Percentiles rank a stretch among this genome's conserved stretches.
Conservation (phyloP, 805 yeast species). For the Metschnikowia similis region DNA sequence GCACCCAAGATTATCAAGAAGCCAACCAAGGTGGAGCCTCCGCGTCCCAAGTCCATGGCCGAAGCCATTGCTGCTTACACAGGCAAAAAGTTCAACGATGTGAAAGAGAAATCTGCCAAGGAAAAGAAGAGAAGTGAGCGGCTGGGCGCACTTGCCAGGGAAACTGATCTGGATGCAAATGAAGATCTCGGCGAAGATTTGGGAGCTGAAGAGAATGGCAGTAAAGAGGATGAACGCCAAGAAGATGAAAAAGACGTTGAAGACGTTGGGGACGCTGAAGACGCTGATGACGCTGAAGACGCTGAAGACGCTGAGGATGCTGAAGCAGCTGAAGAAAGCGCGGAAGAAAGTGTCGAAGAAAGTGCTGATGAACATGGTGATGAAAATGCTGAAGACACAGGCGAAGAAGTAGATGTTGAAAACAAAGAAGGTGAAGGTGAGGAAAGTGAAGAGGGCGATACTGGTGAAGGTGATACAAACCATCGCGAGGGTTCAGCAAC, state of each 20-base stretch:
- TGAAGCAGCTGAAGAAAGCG: not conserved
- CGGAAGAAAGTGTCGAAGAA: too few species aligned
- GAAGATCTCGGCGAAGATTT: not conserved
- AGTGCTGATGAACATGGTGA: not conserved
- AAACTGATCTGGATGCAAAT: not conserved
- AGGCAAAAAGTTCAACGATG: slow-evolving; percentile 49
- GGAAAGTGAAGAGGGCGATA: too few species aligned
- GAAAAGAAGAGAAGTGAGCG: slow-evolving; percentile 23
- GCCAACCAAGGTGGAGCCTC: slow-evolving; percentile 8
- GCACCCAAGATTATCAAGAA: slow-evolving; percentile 2
- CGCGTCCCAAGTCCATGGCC: slow-evolving; percentile 42
- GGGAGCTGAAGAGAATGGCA: not conserved
- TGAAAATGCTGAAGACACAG: not conserved
- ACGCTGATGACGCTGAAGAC: too few species aligned
- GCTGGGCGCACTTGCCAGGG: not conserved
- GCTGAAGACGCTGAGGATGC: not conserved
- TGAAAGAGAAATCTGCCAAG: slow-evolving; percentile 20
- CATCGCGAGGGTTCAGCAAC: too few species aligned
- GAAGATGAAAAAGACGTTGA: not conserved
- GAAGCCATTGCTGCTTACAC: slow-evolving; percentile 58
- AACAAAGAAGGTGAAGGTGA: slow-evolving; percentile 3
- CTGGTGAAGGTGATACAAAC: too few species aligned
- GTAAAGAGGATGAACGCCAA: not conserved
- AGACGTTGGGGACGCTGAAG: too few species aligned
- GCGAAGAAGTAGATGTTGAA: slow-evolving; percentile 5